Evolutionary conservation across 257 asterid genomes (phyloP).

Genomic region (Salvia miltiorrhiza): DNA sequence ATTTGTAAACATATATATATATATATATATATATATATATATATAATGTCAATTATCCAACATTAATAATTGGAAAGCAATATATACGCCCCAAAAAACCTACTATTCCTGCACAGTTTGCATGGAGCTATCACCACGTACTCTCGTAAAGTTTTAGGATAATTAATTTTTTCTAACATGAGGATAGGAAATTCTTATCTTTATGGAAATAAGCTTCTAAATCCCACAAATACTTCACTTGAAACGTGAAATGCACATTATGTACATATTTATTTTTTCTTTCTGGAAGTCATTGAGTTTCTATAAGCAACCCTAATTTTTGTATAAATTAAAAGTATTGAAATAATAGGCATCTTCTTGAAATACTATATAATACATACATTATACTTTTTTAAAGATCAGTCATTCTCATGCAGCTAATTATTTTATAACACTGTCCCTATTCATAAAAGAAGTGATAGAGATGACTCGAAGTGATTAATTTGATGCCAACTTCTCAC

Average conservation of each 20-base stretch:
- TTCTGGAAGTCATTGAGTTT: too few relatives aligned
- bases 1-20: background rate
- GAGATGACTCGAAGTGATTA: background rate
- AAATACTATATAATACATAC: background rate
- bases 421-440: background rate
- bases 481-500: background rate
- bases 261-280: too few relatives aligned
- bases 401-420: background rate
- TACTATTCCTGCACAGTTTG: conserved; percentile 3
- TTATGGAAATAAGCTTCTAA: too few relatives aligned
- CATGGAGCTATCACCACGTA: background rate
- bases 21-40: too few relatives aligned
- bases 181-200: too few relatives aligned
- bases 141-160: background rate
- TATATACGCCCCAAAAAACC: background rate
- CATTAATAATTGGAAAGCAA: conserved; percentile 10
- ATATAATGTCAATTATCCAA: background rate
- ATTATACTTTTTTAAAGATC: background rate
- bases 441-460: background rate
- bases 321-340: too few relatives aligned
- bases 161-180: too few relatives aligned
- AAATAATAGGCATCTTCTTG: background rate
- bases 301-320: too few relatives aligned
- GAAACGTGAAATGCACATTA: too few relatives aligned
- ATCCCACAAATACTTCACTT: too few relatives aligned